Conservation (phyloP, 1,284 basidiomycete genomes). For the Somion occarium region DNA sequence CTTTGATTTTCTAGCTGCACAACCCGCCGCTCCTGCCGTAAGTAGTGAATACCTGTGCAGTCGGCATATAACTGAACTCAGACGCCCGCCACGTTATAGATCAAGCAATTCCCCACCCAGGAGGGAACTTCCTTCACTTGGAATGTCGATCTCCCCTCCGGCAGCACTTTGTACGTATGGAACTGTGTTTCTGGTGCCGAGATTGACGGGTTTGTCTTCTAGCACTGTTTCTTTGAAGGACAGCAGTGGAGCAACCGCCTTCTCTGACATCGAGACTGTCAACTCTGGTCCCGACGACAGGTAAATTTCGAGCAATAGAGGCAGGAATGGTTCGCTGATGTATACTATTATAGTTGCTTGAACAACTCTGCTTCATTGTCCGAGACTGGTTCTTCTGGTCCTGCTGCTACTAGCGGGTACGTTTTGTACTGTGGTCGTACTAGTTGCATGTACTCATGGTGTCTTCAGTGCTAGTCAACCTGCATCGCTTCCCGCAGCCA, state of each 20-base stretch:
- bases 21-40: conserved; percentile 51
- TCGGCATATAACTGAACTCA: not conserved
- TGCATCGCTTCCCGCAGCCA: not conserved
- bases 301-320: too few relatives aligned
- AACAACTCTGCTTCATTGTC: conserved; percentile 14
- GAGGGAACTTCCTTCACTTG: conserved; percentile 50
- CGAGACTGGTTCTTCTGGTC: conserved; percentile 17
- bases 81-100: conserved; percentile 25
- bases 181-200: not conserved
- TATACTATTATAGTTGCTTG: conserved; percentile 24
- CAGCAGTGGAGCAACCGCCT: conserved; percentile 48
- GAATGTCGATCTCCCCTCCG: conserved; percentile 49
- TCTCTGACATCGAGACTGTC: conserved; percentile 52
- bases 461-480: too few relatives aligned
- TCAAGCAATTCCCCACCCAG: conserved; percentile 50
- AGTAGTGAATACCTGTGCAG: conserved; percentile 20
- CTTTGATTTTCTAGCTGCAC: conserved; percentile 40
- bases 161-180: conserved; percentile 50
- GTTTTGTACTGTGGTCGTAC: too few relatives aligned
- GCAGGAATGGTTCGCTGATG: too few relatives aligned
- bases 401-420: conserved; percentile 8
- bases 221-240: conserved; percentile 59
- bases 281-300: conserved; percentile 34
- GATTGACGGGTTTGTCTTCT: not conserved
- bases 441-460: too few relatives aligned